phyloP scores from a whole-genome alignment of 2,329 filamentous ascomycete genomes.

The Penicillium sp. region DNA sequence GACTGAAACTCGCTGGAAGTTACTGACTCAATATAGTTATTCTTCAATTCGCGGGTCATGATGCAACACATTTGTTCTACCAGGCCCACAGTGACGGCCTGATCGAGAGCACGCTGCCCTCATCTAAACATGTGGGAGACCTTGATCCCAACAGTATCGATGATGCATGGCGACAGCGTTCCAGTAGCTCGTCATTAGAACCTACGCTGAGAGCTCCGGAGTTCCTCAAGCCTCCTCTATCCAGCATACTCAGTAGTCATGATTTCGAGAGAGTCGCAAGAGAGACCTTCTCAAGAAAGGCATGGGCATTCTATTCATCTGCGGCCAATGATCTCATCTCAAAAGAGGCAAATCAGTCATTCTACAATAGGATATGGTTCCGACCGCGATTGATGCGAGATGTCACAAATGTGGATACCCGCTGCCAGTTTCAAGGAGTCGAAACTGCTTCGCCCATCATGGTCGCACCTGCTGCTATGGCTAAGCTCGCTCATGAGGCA shows the following conservation, averaged over 20 bases:
- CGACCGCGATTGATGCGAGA: neutral
- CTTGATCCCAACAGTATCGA: neutral
- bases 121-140: neutral
- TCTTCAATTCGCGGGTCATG: neutral
- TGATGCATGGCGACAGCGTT: neutral
- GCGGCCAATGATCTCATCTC: neutral
- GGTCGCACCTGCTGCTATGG: too few species aligned
- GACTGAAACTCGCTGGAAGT: neutral
- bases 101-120: neutral
- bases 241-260: neutral
- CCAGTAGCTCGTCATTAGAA: neutral
- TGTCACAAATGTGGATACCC: neutral
- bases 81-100: neutral
- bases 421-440: neutral
- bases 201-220: neutral
- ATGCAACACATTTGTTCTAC: neutral
- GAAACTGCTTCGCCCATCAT: neutral
- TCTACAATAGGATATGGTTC: neutral
- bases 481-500: too few species aligned
- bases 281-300: neutral
- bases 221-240: neutral
- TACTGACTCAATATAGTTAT: neutral
- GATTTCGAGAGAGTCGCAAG: neutral
- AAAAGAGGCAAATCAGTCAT: neutral
- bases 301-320: neutral